These are phyloP conservation scores for Colletotrichum lentis DNA, from an alignment of 2,329 filamentous ascomycete genomes.

Conservation along the genomic window DNA sequence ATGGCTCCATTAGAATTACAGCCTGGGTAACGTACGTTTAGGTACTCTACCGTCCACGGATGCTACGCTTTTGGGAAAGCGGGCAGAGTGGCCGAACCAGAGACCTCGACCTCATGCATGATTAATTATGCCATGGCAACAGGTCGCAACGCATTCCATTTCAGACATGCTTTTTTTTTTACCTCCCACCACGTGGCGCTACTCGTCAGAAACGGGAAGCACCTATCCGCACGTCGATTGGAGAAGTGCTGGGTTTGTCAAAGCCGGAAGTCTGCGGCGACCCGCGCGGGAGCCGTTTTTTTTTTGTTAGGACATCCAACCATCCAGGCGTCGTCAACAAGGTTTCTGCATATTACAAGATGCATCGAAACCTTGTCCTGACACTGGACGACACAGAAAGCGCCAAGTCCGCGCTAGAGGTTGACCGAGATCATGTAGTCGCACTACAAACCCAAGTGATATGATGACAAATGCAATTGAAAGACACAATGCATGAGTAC, in stretches of 20 bases:
- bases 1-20: no score
- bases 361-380: no score
- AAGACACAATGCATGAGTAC: no score
- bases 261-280: background rate
- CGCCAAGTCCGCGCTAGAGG: no score
- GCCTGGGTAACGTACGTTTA: background rate
- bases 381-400: no score
- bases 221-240: background rate
- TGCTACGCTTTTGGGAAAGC: background rate
- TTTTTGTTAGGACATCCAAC: background rate
- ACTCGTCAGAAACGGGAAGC: background rate
- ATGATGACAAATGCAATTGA: no score
- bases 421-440: no score
- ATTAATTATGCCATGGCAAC: background rate
- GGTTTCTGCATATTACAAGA: no score
- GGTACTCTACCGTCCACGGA: no score
- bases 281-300: background rate
- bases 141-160: background rate
- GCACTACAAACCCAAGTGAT: no score
- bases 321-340: background rate
- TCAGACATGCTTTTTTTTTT: background rate
- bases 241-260: constrained; percentile 1
- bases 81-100: no score
- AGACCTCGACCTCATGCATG: background rate
- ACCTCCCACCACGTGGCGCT: rapidly evolving